Evolutionary conservation across 805 yeast genomes (phyloP).

Genomic region (Ogataea methanolica): DNA sequence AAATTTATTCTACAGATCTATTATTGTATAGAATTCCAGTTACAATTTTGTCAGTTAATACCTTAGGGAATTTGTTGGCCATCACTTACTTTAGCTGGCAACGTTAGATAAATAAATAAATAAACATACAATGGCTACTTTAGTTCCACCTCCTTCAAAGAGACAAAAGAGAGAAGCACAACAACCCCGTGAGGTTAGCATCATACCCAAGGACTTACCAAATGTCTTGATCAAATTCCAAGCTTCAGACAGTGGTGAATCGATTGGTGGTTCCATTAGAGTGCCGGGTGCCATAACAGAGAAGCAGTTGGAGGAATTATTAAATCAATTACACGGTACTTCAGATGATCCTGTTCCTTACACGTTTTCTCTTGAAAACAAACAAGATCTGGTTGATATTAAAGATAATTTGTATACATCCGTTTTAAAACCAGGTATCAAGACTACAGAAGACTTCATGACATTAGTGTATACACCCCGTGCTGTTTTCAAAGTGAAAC

Average conservation of each 20-base stretch:
- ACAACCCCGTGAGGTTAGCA: conserved; percentile 66
- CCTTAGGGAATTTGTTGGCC: no score
- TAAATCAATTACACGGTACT: conserved; percentile 71
- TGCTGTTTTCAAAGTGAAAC: conserved; percentile 88
- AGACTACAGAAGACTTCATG: conserved; percentile 88
- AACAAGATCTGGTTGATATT: conserved; percentile 61
- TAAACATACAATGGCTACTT: conserved; percentile 69
- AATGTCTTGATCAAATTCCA: conserved; percentile 84
- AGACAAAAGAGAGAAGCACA: conserved; percentile 83
- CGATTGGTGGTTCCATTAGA: conserved; percentile 76
- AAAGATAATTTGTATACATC: conserved; percentile 73
- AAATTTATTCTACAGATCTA: no score
- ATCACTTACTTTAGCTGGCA: no score
- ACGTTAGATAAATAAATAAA: background rate
- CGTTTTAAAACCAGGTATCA: conserved; percentile 78
- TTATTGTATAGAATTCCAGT: no score
- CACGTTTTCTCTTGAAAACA: conserved; percentile 64
- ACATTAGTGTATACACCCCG: conserved; percentile 91
- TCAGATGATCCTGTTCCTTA: conserved; percentile 87
- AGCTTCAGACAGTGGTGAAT: conserved; percentile 89
- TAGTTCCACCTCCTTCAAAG: conserved; percentile 90
- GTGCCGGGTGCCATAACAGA: conserved; percentile 89
- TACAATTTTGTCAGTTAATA: no score
- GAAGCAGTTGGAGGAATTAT: conserved; percentile 79
- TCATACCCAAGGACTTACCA: conserved; percentile 76